Base-by-base conservation (phyloP, 805 yeast species). In the Saccharomyces paradoxus region DNA sequence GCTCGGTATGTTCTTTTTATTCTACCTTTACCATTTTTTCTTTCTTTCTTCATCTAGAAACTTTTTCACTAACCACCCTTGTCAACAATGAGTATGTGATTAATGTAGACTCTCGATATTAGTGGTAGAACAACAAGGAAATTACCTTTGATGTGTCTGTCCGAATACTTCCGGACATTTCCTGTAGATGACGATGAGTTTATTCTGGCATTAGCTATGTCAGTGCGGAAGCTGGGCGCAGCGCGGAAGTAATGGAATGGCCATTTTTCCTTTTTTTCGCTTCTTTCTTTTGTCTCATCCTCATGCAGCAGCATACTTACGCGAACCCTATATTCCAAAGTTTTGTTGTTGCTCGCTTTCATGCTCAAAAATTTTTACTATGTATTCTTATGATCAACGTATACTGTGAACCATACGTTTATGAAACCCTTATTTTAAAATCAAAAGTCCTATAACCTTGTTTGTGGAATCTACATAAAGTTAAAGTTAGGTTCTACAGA, bases 41-140 rank as follows among this genome's bases (percentile, higher is more conserved):
- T 21, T 6, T 22, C 46, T 30, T 22, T 29, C 30, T 22, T 26
- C 27, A 26, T 26, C 3, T 3, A 26, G 5, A 26, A 26, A 5
- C 27, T 3, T 5, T 4, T 24, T 49, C 53, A 58, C 61, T 55
- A 61, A 58, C 58, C 13, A 32, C n/a, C 12, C 2, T 5, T n/a
- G 5, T 17, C 41, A 17, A 37, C 2, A 2, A 32, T 32, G 9
- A n/a, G 4, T 14, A 4, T n/a, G 9, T 8, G 24, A 17, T 27
- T 7, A 9, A 9, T 21, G 26, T 29, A 67, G 71, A 50, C 50
- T 1, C 22, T 57, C 17, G 55, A 60, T 4, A 48, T 66, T 12
- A 69, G 71, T 55, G 72, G 72, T n/a, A 62, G 72, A 51, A 60
- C 59, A 0, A 51, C 66, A 9, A 56, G 66, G 27, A 68, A 68